Evolutionary conservation across 1,139 yeast species (phyloP).

Genomic region (Magnusiomyces sp.): DNA sequence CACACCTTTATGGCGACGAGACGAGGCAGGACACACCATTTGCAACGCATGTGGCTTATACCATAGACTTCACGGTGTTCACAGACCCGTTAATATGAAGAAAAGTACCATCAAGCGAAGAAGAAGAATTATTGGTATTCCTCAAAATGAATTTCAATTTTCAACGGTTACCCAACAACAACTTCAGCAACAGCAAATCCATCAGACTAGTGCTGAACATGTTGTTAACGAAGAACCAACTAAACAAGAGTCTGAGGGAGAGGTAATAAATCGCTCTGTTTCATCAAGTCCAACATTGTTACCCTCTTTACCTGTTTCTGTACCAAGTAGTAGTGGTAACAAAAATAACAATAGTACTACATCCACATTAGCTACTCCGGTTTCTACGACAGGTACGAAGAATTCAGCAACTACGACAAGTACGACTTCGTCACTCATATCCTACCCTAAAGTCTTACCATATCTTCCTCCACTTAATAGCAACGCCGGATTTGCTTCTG

Average conservation of each 20-base stretch:
- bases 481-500: background rate
- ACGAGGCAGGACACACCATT: slow-evolving; percentile 69
- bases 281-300: no score
- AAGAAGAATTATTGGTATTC: slow-evolving; percentile 36
- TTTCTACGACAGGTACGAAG: slow-evolving; percentile 1
- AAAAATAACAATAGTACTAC: no score
- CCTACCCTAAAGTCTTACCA: background rate
- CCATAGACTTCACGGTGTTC: slow-evolving; percentile 66
- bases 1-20: slow-evolving; percentile 84
- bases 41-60: slow-evolving; percentile 88
- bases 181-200: no score
- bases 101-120: slow-evolving; percentile 67
- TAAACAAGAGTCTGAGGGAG: no score
- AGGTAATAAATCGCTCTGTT: no score
- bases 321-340: background rate
- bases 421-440: background rate
- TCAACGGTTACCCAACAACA: background rate
- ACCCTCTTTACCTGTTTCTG: background rate
- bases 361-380: no score
- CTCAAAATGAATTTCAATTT: slow-evolving; percentile 9
- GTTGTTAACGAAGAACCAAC: background rate
- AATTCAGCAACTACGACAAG: background rate
- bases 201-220: background rate
- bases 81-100: slow-evolving; percentile 71
- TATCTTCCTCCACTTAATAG: background rate